Conservation (phyloP, 495 filamentous ascomycete species). For the Aspergillus diversus region DNA sequence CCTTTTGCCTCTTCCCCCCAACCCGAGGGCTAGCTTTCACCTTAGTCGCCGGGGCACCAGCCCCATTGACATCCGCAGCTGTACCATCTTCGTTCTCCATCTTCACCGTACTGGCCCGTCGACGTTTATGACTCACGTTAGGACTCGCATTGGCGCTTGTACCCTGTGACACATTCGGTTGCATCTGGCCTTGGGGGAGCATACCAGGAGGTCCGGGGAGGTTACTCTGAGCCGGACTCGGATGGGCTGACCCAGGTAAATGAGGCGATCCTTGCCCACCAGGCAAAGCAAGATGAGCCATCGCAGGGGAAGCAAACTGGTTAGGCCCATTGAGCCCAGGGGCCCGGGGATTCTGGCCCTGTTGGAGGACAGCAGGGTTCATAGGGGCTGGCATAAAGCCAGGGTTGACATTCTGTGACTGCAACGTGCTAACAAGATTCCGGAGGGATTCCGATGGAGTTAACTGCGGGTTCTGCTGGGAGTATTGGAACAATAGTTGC, state of each 20-base stretch:
- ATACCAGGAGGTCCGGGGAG: constrained; percentile 58
- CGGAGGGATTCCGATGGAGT: constrained; percentile 64
- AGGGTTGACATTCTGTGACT: constrained; percentile 36
- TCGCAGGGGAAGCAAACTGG: constrained; percentile 56
- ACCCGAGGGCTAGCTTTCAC: constrained; percentile 61
- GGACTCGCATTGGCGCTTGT: constrained; percentile 86
- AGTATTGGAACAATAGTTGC: constrained; percentile 67
- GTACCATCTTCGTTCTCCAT: constrained; percentile 65
- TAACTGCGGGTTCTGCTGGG: constrained; percentile 58
- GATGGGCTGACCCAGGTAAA: constrained; percentile 49
- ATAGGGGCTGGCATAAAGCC: constrained; percentile 36
- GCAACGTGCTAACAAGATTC: constrained; percentile 56
- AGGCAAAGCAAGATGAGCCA: constrained; percentile 53
- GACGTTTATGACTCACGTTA: constrained; percentile 74
- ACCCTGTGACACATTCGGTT: constrained; percentile 62
- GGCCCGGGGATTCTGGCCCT: constrained; percentile 37
- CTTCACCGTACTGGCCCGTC: constrained; percentile 78
- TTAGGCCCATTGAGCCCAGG: constrained; percentile 39
- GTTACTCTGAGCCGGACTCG: constrained; percentile 51
- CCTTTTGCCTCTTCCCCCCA: constrained; percentile 60
- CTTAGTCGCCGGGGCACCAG: constrained; percentile 45
- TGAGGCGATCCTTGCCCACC: constrained; percentile 48
- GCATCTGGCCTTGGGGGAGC: constrained; percentile 71
- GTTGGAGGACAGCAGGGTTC: constrained; percentile 46
- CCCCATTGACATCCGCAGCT: constrained; percentile 54